phyloP scores from a whole-genome alignment of 2,329 filamentous ascomycete genomes.

The Ustilaginoidea virens region DNA sequence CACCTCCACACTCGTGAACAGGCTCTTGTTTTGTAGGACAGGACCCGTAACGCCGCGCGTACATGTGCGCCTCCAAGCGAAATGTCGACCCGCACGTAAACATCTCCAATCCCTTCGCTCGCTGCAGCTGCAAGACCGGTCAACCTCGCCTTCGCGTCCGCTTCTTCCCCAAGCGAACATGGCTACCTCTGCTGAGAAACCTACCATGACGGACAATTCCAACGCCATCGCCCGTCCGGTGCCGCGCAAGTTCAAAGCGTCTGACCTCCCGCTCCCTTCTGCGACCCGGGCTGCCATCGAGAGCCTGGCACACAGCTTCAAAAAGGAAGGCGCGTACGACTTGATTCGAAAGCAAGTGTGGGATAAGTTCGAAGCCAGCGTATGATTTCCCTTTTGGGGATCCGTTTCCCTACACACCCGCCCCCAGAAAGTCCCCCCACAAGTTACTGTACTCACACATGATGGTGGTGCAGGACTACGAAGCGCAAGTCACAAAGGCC shows the following conservation, averaged over 20 bases:
- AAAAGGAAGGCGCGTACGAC: conserved; percentile 77
- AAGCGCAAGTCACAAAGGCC: conserved; percentile 47
- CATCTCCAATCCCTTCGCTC: too few relatives aligned
- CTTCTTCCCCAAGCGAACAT: conserved; percentile 7
- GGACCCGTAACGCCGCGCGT: too few relatives aligned
- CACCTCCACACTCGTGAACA: too few relatives aligned
- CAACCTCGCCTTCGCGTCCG: not conserved
- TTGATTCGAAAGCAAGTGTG: conserved; percentile 61
- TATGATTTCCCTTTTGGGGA: conserved; percentile 21
- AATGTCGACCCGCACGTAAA: conserved; percentile 1
- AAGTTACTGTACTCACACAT: too few relatives aligned
- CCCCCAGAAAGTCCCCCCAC: not conserved
- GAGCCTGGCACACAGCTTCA: conserved; percentile 62
- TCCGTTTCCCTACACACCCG: not conserved
- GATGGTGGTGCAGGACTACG: too few relatives aligned
- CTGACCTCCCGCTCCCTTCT: conserved; percentile 58
- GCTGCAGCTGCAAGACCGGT: too few relatives aligned
- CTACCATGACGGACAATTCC: conserved; percentile 8
- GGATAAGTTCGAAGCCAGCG: conserved; percentile 57
- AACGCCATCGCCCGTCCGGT: conserved; percentile 5
- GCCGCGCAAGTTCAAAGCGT: conserved; percentile 48
- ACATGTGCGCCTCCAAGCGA: too few relatives aligned
- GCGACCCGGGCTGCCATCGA: conserved; percentile 62
- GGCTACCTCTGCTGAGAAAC: conserved; percentile 12
- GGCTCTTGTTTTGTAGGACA: too few relatives aligned